Evolutionary conservation across 768 basidiomycete genomes (phyloP).

Genomic region (Ephemerocybe angulata): DNA sequence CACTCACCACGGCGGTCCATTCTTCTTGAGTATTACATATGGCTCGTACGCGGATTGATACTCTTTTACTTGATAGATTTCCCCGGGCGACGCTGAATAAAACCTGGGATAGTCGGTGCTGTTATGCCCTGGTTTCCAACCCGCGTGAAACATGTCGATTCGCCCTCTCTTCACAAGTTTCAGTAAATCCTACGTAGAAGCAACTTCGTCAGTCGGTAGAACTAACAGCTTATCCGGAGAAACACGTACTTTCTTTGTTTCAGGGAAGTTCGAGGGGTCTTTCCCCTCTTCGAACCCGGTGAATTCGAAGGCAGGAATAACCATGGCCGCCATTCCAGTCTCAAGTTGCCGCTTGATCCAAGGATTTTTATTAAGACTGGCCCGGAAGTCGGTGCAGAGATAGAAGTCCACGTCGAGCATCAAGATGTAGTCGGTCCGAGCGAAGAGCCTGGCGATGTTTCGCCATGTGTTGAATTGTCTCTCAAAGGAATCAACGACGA

Average conservation of each 20-base stretch:
- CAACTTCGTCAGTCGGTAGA: neutral
- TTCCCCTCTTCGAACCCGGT: constrained; percentile 59
- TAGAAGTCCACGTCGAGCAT: constrained; percentile 91
- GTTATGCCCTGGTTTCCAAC: constrained; percentile 77
- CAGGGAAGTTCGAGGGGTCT: constrained; percentile 58
- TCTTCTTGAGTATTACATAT: constrained; percentile 78
- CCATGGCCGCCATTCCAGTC: constrained; percentile 65
- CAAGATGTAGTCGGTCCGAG: constrained; percentile 81
- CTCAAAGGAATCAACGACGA: constrained; percentile 77
- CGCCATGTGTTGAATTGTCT: constrained; percentile 91
- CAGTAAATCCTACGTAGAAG: constrained; percentile 44
- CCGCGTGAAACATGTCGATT: constrained; percentile 74
- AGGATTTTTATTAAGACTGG: constrained; percentile 44
- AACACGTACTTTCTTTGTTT: constrained; percentile 56
- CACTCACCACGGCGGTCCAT: constrained; percentile 68
- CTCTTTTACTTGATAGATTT: constrained; percentile 68
- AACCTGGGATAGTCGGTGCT: constrained; percentile 75
- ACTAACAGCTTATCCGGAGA: neutral
- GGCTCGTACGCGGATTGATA: constrained; percentile 89
- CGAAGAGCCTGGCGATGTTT: constrained; percentile 80
- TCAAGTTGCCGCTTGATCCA: constrained; percentile 45
- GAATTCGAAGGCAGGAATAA: constrained; percentile 86
- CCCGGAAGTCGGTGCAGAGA: constrained; percentile 76
- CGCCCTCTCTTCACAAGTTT: constrained; percentile 51
- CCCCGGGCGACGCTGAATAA: constrained; percentile 56